Base-by-base conservation (phyloP, 192 early-diverging fungal species). In the Linnemannia exigua region DNA sequence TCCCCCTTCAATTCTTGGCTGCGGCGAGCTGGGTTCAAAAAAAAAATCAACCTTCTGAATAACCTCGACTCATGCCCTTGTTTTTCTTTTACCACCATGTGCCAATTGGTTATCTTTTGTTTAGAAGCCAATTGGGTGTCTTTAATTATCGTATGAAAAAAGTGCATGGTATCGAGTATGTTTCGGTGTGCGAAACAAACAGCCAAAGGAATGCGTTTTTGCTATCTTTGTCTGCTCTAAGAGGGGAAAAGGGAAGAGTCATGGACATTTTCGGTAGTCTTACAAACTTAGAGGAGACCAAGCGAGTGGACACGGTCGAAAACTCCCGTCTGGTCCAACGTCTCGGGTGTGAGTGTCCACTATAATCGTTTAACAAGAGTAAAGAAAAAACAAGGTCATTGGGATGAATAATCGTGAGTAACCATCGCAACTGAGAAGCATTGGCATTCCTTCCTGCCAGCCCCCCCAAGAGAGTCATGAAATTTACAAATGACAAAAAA, bases 331-430 rank as follows among this genome's bases (percentile, higher is more conserved):
- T 31, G 51, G 15, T 82, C 80, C 28, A 82, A 25, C 54, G 67
- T 82, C 16, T 76, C 75, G 0, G 80, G 80, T 19, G 80, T 82
- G 1, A 82, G 58, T 5, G 11, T 67, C 80, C 80, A 82, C 80
- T 82, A 51, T 75, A 5, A 44, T 52, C 41, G 14, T 67, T n/a
- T 11, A 68, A 33, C 28, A 5, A 36, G 17, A 20, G 35, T 5
- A 16, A 37, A 4, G 15, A 68, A n/a, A 22, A 69, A 17, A 67
- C 16, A 35, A 38, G 22, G 31, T 38, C 3, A 38, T 22, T 1
- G 67, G 37, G 20, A 16, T n/a, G 37, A 69, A 38, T 38, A 69
- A n/a, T 22, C 16, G 70, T 46, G 70, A 50, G 70, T 46, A 71
- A 71, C 67, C 41, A 38, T 4, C n/a, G 17, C 54, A 58, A 58